Base-by-base conservation (phyloP, 2,329 filamentous ascomycete genomes). In the Alternaria triticimaculans region DNA sequence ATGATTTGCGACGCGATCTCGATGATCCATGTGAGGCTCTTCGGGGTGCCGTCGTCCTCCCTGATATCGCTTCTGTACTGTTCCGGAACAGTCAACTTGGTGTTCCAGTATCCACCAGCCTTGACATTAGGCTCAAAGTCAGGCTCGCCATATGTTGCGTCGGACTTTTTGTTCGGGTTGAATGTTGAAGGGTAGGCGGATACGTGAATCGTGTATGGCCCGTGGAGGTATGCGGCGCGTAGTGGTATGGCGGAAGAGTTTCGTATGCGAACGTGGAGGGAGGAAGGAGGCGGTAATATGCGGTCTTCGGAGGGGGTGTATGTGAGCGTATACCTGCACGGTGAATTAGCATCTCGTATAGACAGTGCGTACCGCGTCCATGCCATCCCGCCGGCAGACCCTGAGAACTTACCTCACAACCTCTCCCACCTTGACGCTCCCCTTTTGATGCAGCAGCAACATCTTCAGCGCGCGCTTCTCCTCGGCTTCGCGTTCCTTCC, bases 41-140 rank as follows among this genome's bases (percentile, higher is more conserved):
- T 83, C 23, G 85, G 83, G 20, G 71, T 63, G 18, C 71, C 67
- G 21, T 73, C 64, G 6, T 68, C 64, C 37, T 68, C 71, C 45
- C 58, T 65, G 45, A 54, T 55, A n/a, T 72, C 69, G 8, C 79
- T 82, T 51, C 92, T 87, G 63, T 96, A 90, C 66, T 90, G 84
- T 58, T 95, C 90, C 0, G 95, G 95, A 0, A 99, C 90, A 6
- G 88, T 85, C 67, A 99, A 86, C 75, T 90, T 88, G 62, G 93
- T 92, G 72, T 89, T 88, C 92, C 94, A 99, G 49, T 87, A 89
- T 7, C 93, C 94, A 28, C 94, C 96, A 9, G 96, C 94, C 84
- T 98, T 98, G 76, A 99, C 87, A 84, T 97, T 95, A 50, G 96
- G 95, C 81, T 99, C 96, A 75, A 96, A 99, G 73, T 97, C 92